phyloP scores from a whole-genome alignment of 352 stramenopile genomes.

The Aphanomyces astaci region DNA sequence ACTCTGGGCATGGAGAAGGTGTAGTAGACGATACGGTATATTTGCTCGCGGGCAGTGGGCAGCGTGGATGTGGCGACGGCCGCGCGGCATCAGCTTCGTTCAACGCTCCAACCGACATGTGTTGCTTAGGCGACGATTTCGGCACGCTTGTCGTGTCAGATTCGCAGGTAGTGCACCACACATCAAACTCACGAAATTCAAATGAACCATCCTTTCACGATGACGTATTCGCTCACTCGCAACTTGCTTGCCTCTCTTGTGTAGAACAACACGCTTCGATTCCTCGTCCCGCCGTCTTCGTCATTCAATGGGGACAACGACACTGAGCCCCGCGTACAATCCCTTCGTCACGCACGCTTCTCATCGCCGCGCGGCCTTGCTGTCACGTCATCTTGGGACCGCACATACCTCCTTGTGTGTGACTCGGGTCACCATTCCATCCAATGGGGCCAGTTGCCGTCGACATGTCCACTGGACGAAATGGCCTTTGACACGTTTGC shows the following conservation, averaged over 20 bases:
- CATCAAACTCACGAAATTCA: not conserved
- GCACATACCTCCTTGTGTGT: slow-evolving; percentile 42
- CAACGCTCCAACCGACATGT: slow-evolving; percentile 1
- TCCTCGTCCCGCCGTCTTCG: not conserved
- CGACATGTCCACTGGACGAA: slow-evolving; percentile 8
- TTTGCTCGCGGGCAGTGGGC: not conserved
- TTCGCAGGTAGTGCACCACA: not conserved
- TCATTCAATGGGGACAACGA: not conserved
- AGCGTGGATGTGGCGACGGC: slow-evolving; percentile 14
- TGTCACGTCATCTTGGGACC: slow-evolving; percentile 30
- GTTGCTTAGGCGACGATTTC: not conserved
- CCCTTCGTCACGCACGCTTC: slow-evolving; percentile 28
- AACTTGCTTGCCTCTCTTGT: not conserved
- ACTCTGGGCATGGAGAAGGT: not conserved
- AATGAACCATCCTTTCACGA: not conserved
- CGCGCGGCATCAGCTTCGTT: not conserved
- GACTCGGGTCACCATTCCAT: slow-evolving; percentile 48
- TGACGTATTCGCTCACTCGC: not conserved
- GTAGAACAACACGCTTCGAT: slow-evolving; percentile 20
- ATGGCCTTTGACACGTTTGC: slow-evolving; percentile 43
- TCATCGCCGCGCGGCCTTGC: slow-evolving; percentile 40
- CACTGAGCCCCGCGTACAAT: not conserved
- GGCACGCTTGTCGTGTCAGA: slow-evolving; percentile 13
- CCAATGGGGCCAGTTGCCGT: slow-evolving; percentile 37
- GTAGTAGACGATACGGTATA: not conserved